Conservation (phyloP, 345 rosid genomes). For the Syzygium jambos region DNA sequence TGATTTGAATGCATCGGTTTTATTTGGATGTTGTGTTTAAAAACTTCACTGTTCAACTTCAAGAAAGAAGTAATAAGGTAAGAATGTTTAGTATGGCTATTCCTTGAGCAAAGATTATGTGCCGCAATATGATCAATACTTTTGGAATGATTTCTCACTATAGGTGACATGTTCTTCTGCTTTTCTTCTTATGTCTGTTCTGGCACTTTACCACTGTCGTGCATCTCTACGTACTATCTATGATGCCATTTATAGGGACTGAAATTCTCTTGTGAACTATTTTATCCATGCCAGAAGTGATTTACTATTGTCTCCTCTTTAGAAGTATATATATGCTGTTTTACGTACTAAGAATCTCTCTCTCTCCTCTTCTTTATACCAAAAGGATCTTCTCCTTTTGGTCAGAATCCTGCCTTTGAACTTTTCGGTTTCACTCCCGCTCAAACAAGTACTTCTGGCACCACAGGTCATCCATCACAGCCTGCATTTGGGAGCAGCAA, state of each 20-base stretch:
- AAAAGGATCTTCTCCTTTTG: conserved; percentile 46
- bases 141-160: not conserved
- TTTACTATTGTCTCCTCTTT: not conserved
- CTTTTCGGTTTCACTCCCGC: no score
- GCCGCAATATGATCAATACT: not conserved
- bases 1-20: not conserved
- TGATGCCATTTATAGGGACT: not conserved
- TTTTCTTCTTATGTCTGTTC: not conserved
- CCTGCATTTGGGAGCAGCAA: conserved; percentile 8
- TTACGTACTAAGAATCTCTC: not conserved
- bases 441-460: no score
- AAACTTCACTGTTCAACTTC: not conserved
- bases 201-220: not conserved
- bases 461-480: no score
- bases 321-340: not conserved
- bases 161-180: not conserved
- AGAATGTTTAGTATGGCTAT: not conserved
- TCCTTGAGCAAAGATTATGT: not conserved
- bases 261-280: not conserved
- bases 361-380: not conserved
- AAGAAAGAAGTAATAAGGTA: not conserved
- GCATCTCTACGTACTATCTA: not conserved
- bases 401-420: not conserved
- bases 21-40: not conserved
- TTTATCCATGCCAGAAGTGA: conserved; percentile 28